Evolutionary conservation across 257 asterid species (phyloP).

Genomic region (Gynochthodes officinalis): DNA sequence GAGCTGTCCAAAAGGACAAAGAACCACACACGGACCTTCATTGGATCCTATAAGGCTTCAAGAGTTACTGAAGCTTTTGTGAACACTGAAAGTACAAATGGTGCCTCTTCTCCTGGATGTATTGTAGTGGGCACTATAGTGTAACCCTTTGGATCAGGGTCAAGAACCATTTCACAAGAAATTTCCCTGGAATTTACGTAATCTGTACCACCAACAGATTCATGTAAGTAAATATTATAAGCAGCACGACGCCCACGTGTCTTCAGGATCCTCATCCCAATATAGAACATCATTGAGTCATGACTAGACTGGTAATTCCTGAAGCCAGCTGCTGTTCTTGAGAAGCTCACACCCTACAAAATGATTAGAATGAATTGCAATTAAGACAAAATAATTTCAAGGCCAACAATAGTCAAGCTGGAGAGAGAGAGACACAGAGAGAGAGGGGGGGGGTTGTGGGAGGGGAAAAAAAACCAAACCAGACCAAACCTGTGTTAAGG

Average conservation of each 20-base stretch:
- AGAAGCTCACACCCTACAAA: slow-evolving; percentile 93
- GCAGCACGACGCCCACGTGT: slow-evolving; percentile 98
- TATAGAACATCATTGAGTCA: slow-evolving; percentile 92
- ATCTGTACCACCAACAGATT: slow-evolving; percentile 98
- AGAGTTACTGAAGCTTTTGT: slow-evolving; percentile 84
- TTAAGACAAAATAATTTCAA: slow-evolving; percentile 5
- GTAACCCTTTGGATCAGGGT: slow-evolving; percentile 99
- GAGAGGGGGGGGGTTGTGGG: too few species aligned
- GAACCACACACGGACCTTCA: slow-evolving; percentile 15
- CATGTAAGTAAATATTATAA: slow-evolving; percentile 88
- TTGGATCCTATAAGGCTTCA: slow-evolving; percentile 64
- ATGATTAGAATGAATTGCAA: slow-evolving; percentile 11
- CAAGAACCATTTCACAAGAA: slow-evolving; percentile 98
- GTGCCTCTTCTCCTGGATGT: slow-evolving; percentile 99
- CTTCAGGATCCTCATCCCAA: slow-evolving; percentile 95
- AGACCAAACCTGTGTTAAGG: slow-evolving; percentile 93
- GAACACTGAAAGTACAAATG: slow-evolving; percentile 91
- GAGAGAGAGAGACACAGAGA: too few species aligned
- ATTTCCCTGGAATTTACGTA: slow-evolving; percentile 96
- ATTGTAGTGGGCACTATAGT: slow-evolving; percentile 96
- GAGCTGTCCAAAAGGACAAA: slow-evolving; percentile 16
- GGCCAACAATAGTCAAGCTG: neutral
- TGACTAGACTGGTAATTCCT: slow-evolving; percentile 96
- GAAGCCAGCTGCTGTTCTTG: slow-evolving; percentile 97
- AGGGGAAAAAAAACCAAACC: neutral